A percentile compares a stretch with the other conserved stretches of the same genome.
These are phyloP conservation scores for Danielia oregonensis DNA, from an alignment of 805 yeast species.

Conservation along the genomic window DNA sequence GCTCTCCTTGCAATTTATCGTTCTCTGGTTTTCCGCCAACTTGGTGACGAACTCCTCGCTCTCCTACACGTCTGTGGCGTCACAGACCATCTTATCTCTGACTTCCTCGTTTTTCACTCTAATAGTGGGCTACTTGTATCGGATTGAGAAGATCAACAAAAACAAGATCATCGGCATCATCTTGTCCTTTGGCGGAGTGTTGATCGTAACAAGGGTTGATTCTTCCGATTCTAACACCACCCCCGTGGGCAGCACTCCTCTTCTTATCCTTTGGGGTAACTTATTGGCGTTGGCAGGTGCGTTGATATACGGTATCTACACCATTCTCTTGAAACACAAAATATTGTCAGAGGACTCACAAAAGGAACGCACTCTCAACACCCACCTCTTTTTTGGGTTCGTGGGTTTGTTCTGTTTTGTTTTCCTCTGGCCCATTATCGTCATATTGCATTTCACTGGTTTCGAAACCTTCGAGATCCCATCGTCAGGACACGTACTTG, in stretches of 20 bases:
- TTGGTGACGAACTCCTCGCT: constrained; percentile 80
- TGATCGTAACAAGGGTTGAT: constrained; percentile 73
- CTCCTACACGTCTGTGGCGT: constrained; percentile 86
- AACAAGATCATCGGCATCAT: constrained; percentile 67
- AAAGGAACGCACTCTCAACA: constrained; percentile 73
- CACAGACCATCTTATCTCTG: constrained; percentile 89
- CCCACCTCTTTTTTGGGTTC: constrained; percentile 88
- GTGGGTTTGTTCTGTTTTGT: constrained; percentile 82
- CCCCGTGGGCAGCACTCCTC: constrained; percentile 10
- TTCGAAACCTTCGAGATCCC: constrained; percentile 77
- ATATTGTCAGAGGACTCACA: constrained; percentile 43
- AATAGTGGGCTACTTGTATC: constrained; percentile 67
- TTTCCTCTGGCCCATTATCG: constrained; percentile 76
- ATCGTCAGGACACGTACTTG: constrained; percentile 44
- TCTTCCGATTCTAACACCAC: constrained; percentile 23
- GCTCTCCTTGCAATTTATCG: constrained; percentile 76
- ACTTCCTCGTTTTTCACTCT: constrained; percentile 93
- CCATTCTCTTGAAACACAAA: constrained; percentile 72
- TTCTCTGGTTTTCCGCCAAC: constrained; percentile 89
- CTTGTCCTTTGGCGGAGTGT: constrained; percentile 73
- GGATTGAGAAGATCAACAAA: constrained; percentile 64
- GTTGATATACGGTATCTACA: constrained; percentile 84
- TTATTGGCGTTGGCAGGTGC: constrained; percentile 81
- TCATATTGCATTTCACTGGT: constrained; percentile 59
- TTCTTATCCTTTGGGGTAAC: constrained; percentile 59